A percentile compares a stretch with the other conserved stretches of the same genome.
Evolutionary conservation across 129 eudicot genomes (phyloP).

Genomic region (Logfia minima): DNA sequence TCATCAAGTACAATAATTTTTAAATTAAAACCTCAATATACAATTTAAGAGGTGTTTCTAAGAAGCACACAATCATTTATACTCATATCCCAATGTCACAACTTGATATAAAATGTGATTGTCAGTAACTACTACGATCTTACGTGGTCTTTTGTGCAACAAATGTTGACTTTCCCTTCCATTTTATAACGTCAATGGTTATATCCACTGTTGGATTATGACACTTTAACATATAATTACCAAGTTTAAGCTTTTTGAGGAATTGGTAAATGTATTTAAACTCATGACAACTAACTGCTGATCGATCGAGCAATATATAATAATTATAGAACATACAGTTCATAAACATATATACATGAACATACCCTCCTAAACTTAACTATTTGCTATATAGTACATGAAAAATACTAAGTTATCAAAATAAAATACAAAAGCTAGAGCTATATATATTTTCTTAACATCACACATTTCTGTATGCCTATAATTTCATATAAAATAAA

Average conservation of each 20-base stretch:
- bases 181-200: constrained; percentile 22
- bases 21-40: not conserved
- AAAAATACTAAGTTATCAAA: no score
- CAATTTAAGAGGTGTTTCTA: constrained; percentile 20
- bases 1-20: not conserved
- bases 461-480: no score
- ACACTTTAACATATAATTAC: not conserved
- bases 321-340: no score
- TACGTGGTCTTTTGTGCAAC: constrained; percentile 26
- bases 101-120: constrained; percentile 14
- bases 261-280: not conserved
- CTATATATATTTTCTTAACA: no score
- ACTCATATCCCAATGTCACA: not conserved
- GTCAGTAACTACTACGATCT: constrained; percentile 25
- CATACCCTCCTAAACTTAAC: no score
- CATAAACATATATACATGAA: no score
- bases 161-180: constrained; percentile 13
- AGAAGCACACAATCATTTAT: constrained; percentile 17
- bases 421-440: no score
- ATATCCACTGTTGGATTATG: constrained; percentile 15
- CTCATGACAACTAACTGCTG: no score
- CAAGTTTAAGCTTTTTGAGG: not conserved
- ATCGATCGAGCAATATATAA: no score
- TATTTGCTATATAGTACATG: no score
- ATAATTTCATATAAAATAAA: no score